phyloP scores from a whole-genome alignment of 352 stramenopile genomes.

The Saprolegnia diclina region DNA sequence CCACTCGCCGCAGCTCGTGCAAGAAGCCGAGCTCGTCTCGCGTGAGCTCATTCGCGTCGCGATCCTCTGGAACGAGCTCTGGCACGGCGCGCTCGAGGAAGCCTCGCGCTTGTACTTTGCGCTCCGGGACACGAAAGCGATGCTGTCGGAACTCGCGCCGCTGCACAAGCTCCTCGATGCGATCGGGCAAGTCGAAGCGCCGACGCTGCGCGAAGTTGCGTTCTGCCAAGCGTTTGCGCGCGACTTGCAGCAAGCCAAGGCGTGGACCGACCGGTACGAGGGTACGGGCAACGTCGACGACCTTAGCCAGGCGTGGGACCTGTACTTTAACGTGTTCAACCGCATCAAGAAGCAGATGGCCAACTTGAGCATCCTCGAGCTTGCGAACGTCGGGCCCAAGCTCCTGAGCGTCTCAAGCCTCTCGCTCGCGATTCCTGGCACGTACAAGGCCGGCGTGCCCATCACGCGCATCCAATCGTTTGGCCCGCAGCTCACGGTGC shows the following conservation, averaged over 20 bases:
- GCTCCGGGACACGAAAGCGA: conserved; percentile 94
- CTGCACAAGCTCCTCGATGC: conserved; percentile 89
- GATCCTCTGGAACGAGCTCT: conserved; percentile 99
- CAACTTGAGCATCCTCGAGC: conserved; percentile 95
- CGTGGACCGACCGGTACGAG: conserved; percentile 78
- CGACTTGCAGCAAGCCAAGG: conserved; percentile 83
- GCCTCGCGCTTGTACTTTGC: conserved; percentile 97
- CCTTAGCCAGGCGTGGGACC: conserved; percentile 93
- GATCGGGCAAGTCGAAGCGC: conserved; percentile 65
- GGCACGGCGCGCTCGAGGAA: conserved; percentile 95
- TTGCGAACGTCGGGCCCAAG: conserved; percentile 95
- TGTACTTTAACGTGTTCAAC: conserved; percentile 99
- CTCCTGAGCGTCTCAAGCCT: conserved; percentile 93
- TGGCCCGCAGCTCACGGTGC: conserved; percentile 92
- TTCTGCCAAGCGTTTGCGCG: conserved; percentile 91
- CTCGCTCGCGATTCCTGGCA: conserved; percentile 94
- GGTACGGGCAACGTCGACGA: conserved; percentile 72
- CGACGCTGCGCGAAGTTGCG: conserved; percentile 77
- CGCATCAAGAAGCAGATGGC: conserved; percentile 89
- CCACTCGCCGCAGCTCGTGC: conserved; percentile 94
- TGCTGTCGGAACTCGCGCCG: conserved; percentile 94
- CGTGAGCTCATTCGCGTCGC: conserved; percentile 98
- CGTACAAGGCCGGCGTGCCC: conserved; percentile 77
- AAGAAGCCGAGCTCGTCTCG: conserved; percentile 94
- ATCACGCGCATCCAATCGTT: conserved; percentile 92